Percentiles rank a stretch among this genome's conserved stretches.
phyloP scores from a whole-genome alignment of 148 eudicot genomes.

The Pharnaceum exiguum region DNA sequence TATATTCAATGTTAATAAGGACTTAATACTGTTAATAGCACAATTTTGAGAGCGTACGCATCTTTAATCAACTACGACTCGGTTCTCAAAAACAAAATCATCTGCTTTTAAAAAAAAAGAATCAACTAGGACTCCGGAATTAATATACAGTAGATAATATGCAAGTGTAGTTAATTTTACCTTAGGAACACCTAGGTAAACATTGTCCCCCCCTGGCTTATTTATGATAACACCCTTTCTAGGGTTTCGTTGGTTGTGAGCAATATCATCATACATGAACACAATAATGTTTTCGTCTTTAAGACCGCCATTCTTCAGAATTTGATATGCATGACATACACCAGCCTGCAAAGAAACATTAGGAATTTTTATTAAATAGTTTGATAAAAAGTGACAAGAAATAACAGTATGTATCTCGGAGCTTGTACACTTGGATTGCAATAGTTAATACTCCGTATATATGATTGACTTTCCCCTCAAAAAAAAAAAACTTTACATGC shows the following conservation, averaged over 20 bases:
- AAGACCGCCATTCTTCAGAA: conserved; percentile 42
- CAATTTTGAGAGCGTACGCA: too few relatives aligned
- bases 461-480: background rate
- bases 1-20: too few relatives aligned
- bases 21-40: too few relatives aligned
- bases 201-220: conserved; percentile 21
- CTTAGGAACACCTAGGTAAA: conserved; percentile 32
- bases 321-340: conserved; percentile 51
- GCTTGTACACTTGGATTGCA: background rate
- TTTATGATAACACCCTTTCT: conserved; percentile 29
- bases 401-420: background rate
- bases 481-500: background rate
- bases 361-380: background rate
- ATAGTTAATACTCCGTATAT: background rate
- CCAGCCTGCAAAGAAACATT: conserved; percentile 26
- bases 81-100: background rate
- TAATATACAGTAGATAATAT: background rate
- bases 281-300: conserved; percentile 51
- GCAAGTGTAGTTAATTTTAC: background rate
- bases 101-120: background rate
- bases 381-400: background rate
- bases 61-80: too few relatives aligned
- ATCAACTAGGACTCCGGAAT: background rate
- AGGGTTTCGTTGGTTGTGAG: conserved; percentile 27
- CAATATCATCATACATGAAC: conserved; percentile 59